Evolutionary conservation across 2,329 filamentous ascomycete genomes (phyloP), one percentile per base, ranked within the genome.

Genomic region (Colletotrichum graminicola): DNA sequence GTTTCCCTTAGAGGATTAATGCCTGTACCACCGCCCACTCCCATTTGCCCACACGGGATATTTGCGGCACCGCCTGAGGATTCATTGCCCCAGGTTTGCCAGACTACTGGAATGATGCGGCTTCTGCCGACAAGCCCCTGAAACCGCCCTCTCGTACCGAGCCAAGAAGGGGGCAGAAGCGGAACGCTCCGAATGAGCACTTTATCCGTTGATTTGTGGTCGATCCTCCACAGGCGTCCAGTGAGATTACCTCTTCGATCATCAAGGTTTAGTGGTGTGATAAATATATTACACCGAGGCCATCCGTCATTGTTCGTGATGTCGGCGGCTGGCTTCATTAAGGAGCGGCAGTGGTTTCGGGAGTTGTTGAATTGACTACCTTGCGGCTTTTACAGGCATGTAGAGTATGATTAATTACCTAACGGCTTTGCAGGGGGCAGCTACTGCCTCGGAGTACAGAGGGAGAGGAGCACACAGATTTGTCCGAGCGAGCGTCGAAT

Each of bases 41-140:
- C 32, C 8, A 12, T n/a, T 34, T 21, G 32, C 18, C 29, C 49
- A 21, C 59, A 45, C 23, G 39, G 47, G 60, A 6, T 10, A 55
- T 7, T 36, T 59, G 45, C 43, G 56, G 63, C 61, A 52, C 57
- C 45, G 51, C 51, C 57, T 45, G 51, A 55, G 59, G 64, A 4
- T 41, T 29, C 23, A 16, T 62, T 39, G 43, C 43, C 59, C 59
- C 43, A 39, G 59, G 29, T 36, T 34, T 21, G 59, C 59, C 29
- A 49, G 36, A 23, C n/a, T 39, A 18, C 59, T 45, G 21, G 43
- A 23, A 49, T 14, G 43, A 49, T 49, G 21, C 43, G 16, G 49
- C 56, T n/a, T 60, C 14, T 52, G 14, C 16, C 3, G 26, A 49
- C 59, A 49, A 43, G 59, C 59, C 18, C 21, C 32, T 61, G 59